Percentiles rank a stretch among this genome's conserved stretches.
Evolutionary conservation across 2,329 filamentous ascomycete species (phyloP).

Genomic region (Aspergillus sojae): DNA sequence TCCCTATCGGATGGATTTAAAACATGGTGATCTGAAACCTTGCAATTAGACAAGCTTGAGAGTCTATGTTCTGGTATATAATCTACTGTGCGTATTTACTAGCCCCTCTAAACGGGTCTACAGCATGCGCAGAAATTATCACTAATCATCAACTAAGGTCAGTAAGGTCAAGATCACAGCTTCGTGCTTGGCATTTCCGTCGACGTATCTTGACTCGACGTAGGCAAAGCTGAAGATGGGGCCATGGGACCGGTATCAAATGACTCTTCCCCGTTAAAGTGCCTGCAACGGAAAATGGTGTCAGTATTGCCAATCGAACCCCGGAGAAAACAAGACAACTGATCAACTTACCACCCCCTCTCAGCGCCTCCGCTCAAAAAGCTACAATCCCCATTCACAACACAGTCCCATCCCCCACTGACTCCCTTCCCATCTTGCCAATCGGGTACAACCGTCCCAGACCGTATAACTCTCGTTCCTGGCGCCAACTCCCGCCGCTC

Average conservation of each 20-base stretch:
- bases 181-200: constrained; percentile 7
- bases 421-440: constrained; percentile 67
- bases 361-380: constrained; percentile 81
- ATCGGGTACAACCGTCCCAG: constrained; percentile 30
- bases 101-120: background rate
- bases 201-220: constrained; percentile 7
- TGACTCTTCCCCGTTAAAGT: constrained; percentile 51
- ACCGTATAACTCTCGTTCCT: constrained; percentile 32
- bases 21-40: background rate
- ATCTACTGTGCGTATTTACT: background rate
- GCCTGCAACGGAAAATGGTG: constrained; percentile 30
- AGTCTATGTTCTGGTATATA: background rate
- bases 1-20: background rate
- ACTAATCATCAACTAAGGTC: background rate
- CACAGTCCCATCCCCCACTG: constrained; percentile 77
- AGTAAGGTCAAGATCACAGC: background rate
- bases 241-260: constrained; percentile 44
- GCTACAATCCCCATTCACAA: constrained; percentile 79
- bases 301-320: constrained; percentile 28
- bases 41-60: background rate
- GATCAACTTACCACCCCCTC: constrained; percentile 73
- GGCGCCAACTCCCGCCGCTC: constrained; percentile 22
- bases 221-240: constrained; percentile 22
- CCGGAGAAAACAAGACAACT: constrained; percentile 24
- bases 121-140: background rate